A percentile compares a stretch with the other conserved stretches of the same genome.
phyloP scores from a whole-genome alignment of 257 asterid species.

The Penstemon barbatus region DNA sequence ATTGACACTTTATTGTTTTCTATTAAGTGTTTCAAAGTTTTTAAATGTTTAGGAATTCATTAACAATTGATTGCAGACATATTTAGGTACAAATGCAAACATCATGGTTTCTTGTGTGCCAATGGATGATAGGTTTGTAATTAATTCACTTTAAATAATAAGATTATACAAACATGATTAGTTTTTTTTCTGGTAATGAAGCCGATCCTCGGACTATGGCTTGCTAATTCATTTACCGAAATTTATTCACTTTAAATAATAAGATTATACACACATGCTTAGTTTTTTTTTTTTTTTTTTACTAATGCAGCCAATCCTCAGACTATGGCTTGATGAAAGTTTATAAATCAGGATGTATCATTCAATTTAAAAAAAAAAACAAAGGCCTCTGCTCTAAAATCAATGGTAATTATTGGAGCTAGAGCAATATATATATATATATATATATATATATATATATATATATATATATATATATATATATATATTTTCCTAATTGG shows the following conservation, averaged over 20 bases:
- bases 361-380: slow-evolving; percentile 92
- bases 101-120: slow-evolving; percentile 93
- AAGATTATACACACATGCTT: background rate
- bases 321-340: slow-evolving; percentile 91
- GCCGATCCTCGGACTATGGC: slow-evolving; percentile 30
- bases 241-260: background rate
- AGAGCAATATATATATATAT: no score
- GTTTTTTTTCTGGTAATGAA: no score
- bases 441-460: no score
- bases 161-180: background rate
- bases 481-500: no score
- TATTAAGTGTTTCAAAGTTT: background rate
- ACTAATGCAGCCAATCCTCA: slow-evolving; percentile 74
- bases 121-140: slow-evolving; percentile 78
- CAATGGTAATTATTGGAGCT: slow-evolving; percentile 52
- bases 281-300: slow-evolving; percentile 2
- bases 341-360: slow-evolving; percentile 65
- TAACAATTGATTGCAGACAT: slow-evolving; percentile 61
- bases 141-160: background rate
- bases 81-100: slow-evolving; percentile 84
- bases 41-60: slow-evolving; percentile 11
- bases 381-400: slow-evolving; percentile 65
- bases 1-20: background rate
- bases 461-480: no score
- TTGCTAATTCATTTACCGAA: slow-evolving; percentile 30